Evolutionary conservation across 208 protist genomes (phyloP), one percentile per base, ranked within the genome.

Genomic region (Trypanosoma vivax): DNA sequence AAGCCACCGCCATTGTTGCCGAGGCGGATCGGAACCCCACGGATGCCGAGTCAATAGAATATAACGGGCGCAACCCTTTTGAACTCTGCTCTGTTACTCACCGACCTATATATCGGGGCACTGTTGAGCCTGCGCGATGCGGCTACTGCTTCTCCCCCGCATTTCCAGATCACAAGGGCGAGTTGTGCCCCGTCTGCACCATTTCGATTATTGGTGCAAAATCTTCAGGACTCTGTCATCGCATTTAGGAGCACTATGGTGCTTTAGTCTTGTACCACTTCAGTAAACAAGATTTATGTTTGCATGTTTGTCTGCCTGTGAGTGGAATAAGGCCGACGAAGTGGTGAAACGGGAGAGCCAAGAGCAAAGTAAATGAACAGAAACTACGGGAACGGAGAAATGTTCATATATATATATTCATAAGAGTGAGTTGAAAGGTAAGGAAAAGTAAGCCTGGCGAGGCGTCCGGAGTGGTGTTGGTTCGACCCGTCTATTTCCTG

Each of bases 31-130:
- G 76, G 28, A 92, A 85, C 39, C 70, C 78, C 18, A 82, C 50
- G 3, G 76, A 97, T 65, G 67, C 73, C n/a, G 27, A 82, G 16
- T 5, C 55, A 14, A 24, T 98, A 34, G 73, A 98, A 34, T 99
- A 99, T 60, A 92, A 99, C 61, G 90, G 96, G 54, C 84, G 89
- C 52, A 99, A 98, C 70, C 96, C 97, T 14, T 99, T 99, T 65
- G 73, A 80, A 6, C 50, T 98, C 35, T 98, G 95, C 76, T 73
- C 60, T 41, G 69, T 71, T 27, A 73, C 72, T 2, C 68, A 77
- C 54, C 78, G 64, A 42, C 88, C 90, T 23, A 83, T 96, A 37
- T 96, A 95, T 69, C 67, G 65, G 60, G 86, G 73, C 21, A 77
- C 69, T 14, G 60, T 70, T 39, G 71, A 73, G 23, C 58, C 63